Evolutionary conservation across 2,329 filamentous ascomycete species (phyloP), one percentile per base, ranked within the genome.

Genomic region (Fusarium sp.): DNA sequence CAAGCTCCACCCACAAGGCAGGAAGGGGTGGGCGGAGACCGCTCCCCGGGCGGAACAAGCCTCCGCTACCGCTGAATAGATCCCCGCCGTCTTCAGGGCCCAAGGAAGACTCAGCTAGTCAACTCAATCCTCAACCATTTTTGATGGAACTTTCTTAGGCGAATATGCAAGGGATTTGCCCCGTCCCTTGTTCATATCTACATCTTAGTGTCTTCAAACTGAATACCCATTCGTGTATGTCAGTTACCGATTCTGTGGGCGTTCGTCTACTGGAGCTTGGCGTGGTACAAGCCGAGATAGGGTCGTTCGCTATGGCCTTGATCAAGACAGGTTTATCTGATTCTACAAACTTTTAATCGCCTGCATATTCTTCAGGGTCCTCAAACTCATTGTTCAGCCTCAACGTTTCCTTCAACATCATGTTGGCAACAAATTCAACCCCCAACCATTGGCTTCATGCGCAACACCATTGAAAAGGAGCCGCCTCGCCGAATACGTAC

Each of bases 401-500:
- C 55, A 52, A 34, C 19, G 43, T 31, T 44, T 38, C 47, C 40
- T 52, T 50, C 28, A 26, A 49, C 44, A 52, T 42, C 39, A 51
- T 50, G 39, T 19, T 34, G 33, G 50, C 19, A 19, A 14, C 33
- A 26, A 47, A 57, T 14, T 31, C 44, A 34, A 56, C 31, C 28
- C 28, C 44, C 26, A 33, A 51, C 40, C 39, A 36, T 19, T 53
- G 40, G 33, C 49, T 55, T 65, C 56, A 46, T 62, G 42, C 46
- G 42, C 46, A 61, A 53, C 43, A 42, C 36, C 47, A 34, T 55
- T 36, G 26, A 46, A 36, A 31, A 65, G 40, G 46, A 36, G 51
- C 56, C 46, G 46, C 44, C 61, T 49, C 57, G 46, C 49, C 49
- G 46, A 55, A 63, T 60, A 69, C 39, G 68, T 62, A 63, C 61